These are phyloP conservation scores for Homolaphlyctis polyrhiza DNA, from an alignment of 371 early-diverging fungal genomes.

Conservation along the genomic window DNA sequence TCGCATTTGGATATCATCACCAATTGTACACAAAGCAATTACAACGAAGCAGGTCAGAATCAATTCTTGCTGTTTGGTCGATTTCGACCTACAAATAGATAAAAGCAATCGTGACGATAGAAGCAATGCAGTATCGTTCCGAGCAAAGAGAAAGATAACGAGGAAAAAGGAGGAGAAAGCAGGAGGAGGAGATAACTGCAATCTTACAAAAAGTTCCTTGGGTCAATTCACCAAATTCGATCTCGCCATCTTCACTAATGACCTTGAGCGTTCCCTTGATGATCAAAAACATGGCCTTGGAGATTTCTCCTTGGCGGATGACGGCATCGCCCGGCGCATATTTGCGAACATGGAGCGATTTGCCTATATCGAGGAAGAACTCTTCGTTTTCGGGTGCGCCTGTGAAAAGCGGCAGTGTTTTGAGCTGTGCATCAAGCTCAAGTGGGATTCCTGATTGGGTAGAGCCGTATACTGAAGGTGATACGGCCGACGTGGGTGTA, in stretches of 20 bases:
- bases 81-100: conserved; percentile 8
- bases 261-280: conserved; percentile 75
- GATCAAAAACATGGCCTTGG: conserved; percentile 81
- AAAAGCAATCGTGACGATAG: no score
- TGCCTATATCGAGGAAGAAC: conserved; percentile 16
- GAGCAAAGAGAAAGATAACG: no score
- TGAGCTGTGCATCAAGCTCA: background rate
- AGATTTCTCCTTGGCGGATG: conserved; percentile 66
- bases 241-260: conserved; percentile 68
- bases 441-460: background rate
- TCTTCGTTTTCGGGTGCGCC: conserved; percentile 8
- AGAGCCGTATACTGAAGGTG: no score
- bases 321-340: conserved; percentile 58
- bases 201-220: conserved; percentile 61
- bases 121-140: no score
- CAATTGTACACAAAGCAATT: background rate
- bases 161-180: no score
- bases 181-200: no score
- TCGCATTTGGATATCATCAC: background rate
- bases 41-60: background rate
- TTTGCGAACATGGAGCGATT: conserved; percentile 44
- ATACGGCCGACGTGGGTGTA: no score
- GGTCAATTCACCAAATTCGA: conserved; percentile 63
- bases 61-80: background rate
- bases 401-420: background rate